Base-by-base conservation (phyloP, 495 filamentous ascomycete species). In the Coniosporium apollinis region DNA sequence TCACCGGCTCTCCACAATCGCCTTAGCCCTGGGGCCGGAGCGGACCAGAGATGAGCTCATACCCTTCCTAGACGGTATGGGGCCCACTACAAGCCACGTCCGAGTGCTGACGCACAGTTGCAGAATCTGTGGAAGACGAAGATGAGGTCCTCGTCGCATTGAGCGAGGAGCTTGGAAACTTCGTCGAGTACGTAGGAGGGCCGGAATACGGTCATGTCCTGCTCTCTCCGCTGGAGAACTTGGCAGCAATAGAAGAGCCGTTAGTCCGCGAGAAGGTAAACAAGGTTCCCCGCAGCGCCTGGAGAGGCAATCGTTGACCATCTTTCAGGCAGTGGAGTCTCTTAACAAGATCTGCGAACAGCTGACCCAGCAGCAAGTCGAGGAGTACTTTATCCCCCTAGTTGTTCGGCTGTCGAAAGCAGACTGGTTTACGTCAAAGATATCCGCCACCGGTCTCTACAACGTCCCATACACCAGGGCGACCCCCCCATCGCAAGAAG, bases 351-450 rank as follows among this genome's bases (percentile, higher is more conserved):
- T 97, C 52, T 94, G 87, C 66, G 70, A 73, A 49, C 72, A 94
- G 52, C 69, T 97, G 22, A 89, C 82, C 21, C 66, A 82, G 46
- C 67, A 82, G 48, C 89, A 97, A 61, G 74, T 96, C 54, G 91
- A 97, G 65, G 81, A 96, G 50, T 76, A 79, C 55, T 96, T 94
- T 62, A 83, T 96, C 48, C 89, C 91, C 19, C 77, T 97, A 45
- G 79, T 81, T 35, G 71, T 93, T 48, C 81, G 89, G 45, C 78
- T 97, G 35, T 92, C 89, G 37, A 96, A 94, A 70, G 91, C 89
- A 56, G 89, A 97, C 64, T 97, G 89, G 89, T 97, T 97, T 53
- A 97, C 89, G 19, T 96, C 91, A 41, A 97, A 96, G 59, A 89
- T 97, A 34, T 97, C 89, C 10, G 89, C 86, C 5, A 91, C 89